Base-by-base conservation (phyloP, 805 yeast species). In the Monosporozyma yasuniensis region DNA sequence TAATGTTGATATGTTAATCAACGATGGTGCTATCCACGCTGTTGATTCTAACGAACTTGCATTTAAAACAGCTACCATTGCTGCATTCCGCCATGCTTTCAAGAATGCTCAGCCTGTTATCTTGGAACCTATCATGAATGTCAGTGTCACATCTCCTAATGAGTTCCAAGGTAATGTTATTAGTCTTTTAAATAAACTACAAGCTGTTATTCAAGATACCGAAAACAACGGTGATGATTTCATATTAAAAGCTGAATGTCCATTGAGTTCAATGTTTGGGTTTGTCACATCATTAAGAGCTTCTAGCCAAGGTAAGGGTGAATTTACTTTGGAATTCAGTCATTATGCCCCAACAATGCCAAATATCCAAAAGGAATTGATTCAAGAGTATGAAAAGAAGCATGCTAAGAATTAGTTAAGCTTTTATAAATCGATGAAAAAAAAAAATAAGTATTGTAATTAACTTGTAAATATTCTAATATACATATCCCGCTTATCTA, bases 301-400 rank as follows among this genome's bases (percentile, higher is more conserved):
- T 19, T 81, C 87, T 52, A 91, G 99, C 14, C 99, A 93, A 72
- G 99, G 99, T 72, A 93, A 93, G 68, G 99, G 99, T 63, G 98
- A 95, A 72, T 93, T 93, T 69, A 80, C 96, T 2, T 77, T 93
- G 69, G 99, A 93, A 69, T 93, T 93, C 74, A 83, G 86, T 65
- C 86, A 88, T 63, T 93, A 91, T 68, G 80, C 91, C 47, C 96
- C 95, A 57, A 85, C 95, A 47, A 78, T 95, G 45, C 87, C 91
- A 35, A 96, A 88, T 57, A 75, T 91, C 57, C 99, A 93, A 72
- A 85, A 76, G 64, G 86, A 91, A 72, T 77, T 93, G 71, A 83
- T 93, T 57, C 95, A 84, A 48, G 95, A 87, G 63, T 81, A 80
- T 65, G 77, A 79, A 58, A 83, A 84, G 77, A 80, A 73, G 66